Base-by-base conservation (phyloP, 2,329 filamentous ascomycete species). In the Camptophora hylomeconis region DNA sequence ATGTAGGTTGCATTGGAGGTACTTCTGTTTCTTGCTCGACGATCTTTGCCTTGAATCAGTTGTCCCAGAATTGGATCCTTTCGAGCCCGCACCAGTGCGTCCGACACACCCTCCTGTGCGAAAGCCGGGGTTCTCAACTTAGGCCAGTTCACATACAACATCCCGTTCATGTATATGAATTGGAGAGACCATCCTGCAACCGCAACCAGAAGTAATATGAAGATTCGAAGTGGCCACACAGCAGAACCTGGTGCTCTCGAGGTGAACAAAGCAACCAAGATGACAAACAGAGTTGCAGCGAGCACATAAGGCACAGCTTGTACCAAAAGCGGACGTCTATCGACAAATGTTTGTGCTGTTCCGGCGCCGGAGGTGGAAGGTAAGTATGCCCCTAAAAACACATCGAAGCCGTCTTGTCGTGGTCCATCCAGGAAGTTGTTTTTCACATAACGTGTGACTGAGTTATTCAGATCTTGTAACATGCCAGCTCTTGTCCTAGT, bases 101-200 rank as follows among this genome's bases (percentile, higher is more conserved):
- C 84, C 45, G 83, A 75, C 54, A 86, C 92, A 20, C 83, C 83
- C 47, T 98, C 89, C 5, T 73, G 69, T 3, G 83, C 86, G 57
- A 80, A 92, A 2, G 81, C 73, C 10, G 83, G 76, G 7, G 84
- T 86, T 53, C 92, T 92, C 26, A 98, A 71, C 51, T 92, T 94
- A 7, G 89, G 89, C 89, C 92, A 98, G 58, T 94, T 95, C 43
- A 95, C 89, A 49, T 89, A 98, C 45, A 98, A 74, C 66, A 92
- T 86, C 35, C 89, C 89, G 49, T 94, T 80, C 26, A 58, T 69
- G 47, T 74, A 66, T 44, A 98, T 75, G 51, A 98, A 98, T 39
- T 71, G 70, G 26, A 73, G 60, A 38, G 70, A 74, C 69, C 80
- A 92, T 9, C 57, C 69, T 4, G 73, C 75, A 16, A 89, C 66